Evolutionary conservation across 192 early-diverging fungal species (phyloP), one percentile per base, ranked within the genome.

Genomic region (Backusella tarrabulga): DNA sequence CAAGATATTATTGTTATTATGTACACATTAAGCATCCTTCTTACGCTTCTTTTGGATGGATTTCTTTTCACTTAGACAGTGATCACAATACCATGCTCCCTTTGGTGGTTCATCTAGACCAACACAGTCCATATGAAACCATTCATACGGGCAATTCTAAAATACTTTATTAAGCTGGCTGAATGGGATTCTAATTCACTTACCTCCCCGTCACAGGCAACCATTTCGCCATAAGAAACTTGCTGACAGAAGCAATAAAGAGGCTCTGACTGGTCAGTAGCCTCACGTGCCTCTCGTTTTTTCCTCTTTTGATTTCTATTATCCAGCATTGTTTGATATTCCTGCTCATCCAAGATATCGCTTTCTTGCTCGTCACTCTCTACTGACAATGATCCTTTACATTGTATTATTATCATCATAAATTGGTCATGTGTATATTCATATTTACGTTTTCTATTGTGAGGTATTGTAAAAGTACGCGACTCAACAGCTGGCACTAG

Each of bases 121-220:
- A 40, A 93, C 89, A 74, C 92, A 93, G 7, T 87, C 91, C 68
- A 92, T 81, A 78, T 93, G 92, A 74, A 94, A 93, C 92, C 92
- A 93, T 85, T 93, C 92, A 72, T 88, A 85, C 1, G 85, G 83
- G 73, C 92, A 93, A 26, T 89, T 77, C 88, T 91, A 68, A 76
- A 17, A 69, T 72, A 83, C 40, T 2, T 42, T 26, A 38, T 12
- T 69, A 35, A 23, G 70, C 36, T 44, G 26, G 56, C 56, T 35
- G 26, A 23, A 75, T 71, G 9, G 7, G 67, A 34, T 17, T 44
- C 21, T 40, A 52, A 35, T 41, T 67, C 21, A 44, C 75, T 80
- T 79, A 87, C 91, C 81, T 86, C 83, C 71, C 86, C 85, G 78
- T 93, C 92, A 70, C 92, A 93, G 11, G 84, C 92, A 78, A 93